These are phyloP conservation scores for Mycena metata DNA, from an alignment of 768 basidiomycete genomes.

Conservation along the genomic window DNA sequence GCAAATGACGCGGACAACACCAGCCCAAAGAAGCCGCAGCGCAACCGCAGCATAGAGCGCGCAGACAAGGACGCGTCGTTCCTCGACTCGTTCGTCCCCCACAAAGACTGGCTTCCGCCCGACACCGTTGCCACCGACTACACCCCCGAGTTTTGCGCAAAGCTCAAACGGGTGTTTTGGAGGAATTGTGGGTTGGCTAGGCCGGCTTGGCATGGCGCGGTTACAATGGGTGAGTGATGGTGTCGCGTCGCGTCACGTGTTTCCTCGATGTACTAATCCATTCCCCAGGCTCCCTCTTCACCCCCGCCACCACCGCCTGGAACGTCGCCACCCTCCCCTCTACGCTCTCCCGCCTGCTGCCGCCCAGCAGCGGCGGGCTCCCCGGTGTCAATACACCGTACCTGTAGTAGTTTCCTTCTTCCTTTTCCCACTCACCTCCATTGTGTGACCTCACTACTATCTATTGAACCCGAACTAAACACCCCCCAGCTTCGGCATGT, in stretches of 20 bases:
- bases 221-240: slow-evolving; percentile 79
- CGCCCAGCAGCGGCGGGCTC: slow-evolving; percentile 74
- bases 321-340: slow-evolving; percentile 95
- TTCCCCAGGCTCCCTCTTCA: slow-evolving; percentile 72
- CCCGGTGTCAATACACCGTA: slow-evolving; percentile 99
- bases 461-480: no score
- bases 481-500: slow-evolving; percentile 98
- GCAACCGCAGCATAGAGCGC: slow-evolving; percentile 59
- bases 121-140: slow-evolving; percentile 83
- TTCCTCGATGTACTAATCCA: no score
- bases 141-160: slow-evolving; percentile 87
- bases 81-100: slow-evolving; percentile 78
- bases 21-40: slow-evolving; percentile 27
- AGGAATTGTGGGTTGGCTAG: slow-evolving; percentile 89
- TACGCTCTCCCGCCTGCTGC: slow-evolving; percentile 84
- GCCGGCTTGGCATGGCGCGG: slow-evolving; percentile 98
- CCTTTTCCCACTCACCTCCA: no score
- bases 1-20: slow-evolving; percentile 25
- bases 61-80: slow-evolving; percentile 66
- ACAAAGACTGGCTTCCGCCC: slow-evolving; percentile 83
- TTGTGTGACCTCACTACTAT: no score
- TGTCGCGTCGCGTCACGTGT: no score
- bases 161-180: slow-evolving; percentile 93
- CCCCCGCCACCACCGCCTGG: slow-evolving; percentile 86
- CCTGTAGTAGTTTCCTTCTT: slow-evolving; percentile 70